Conservation (phyloP, 2,329 filamentous ascomycete genomes). For the Aspergillus calidoustus region DNA sequence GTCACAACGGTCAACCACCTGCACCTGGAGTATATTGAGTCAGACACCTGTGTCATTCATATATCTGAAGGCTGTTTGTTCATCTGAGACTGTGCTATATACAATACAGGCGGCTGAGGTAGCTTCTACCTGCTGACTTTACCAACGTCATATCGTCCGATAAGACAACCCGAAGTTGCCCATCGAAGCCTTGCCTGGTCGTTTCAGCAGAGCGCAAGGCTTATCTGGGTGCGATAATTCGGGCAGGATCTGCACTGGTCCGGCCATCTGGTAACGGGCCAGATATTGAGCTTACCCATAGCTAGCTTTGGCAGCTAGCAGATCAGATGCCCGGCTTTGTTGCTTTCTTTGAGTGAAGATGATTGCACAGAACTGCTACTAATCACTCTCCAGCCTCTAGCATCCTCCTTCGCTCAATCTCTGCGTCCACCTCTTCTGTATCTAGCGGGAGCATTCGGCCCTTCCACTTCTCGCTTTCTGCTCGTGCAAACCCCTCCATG, state of each 20-base stretch:
- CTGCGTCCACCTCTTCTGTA: constrained; percentile 61
- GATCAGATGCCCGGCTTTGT: not conserved
- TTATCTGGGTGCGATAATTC: not conserved
- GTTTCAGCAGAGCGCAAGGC: not conserved
- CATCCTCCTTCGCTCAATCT: constrained; percentile 60
- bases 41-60: not conserved
- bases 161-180: not conserved
- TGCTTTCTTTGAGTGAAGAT: not conserved
- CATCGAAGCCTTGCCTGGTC: not conserved
- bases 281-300: not conserved
- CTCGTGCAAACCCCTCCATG: constrained; percentile 69
- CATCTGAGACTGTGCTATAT: not conserved
- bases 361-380: not conserved
- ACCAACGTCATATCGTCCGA: not conserved
- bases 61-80: not conserved
- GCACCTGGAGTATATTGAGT: constrained; percentile 8
- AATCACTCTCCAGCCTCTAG: constrained; percentile 46
- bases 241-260: not conserved
- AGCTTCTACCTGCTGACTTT: not conserved
- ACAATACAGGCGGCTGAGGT: not conserved
- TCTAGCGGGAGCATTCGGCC: constrained; percentile 61
- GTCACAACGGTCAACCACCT: constrained; percentile 11
- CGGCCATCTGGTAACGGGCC: not conserved
- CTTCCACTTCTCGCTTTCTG: constrained; percentile 63
- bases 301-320: not conserved